Evolutionary conservation across 2,329 filamentous ascomycete genomes (phyloP).

Genomic region (Neophaeococcomyces mojaviensis): DNA sequence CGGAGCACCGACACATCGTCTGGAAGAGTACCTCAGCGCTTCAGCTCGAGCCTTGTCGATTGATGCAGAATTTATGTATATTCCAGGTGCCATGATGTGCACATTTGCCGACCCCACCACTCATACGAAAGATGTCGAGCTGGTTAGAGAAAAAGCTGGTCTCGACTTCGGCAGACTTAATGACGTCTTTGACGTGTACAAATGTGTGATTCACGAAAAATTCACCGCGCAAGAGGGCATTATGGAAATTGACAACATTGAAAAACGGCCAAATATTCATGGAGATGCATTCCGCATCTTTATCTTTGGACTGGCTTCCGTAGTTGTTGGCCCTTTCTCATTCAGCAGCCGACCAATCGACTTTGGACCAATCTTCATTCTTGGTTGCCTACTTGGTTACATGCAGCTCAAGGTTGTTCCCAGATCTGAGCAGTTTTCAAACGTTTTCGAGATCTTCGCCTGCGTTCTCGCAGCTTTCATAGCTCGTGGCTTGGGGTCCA

Average conservation of each 20-base stretch:
- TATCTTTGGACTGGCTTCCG: conserved; percentile 69
- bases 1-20: conserved; percentile 12
- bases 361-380: conserved; percentile 65
- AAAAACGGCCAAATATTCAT: conserved; percentile 50
- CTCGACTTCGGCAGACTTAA: conserved; percentile 23
- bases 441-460: conserved; percentile 58
- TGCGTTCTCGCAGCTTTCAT: conserved; percentile 61
- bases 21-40: conserved; percentile 10
- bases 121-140: conserved; percentile 9
- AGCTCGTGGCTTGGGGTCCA: conserved; percentile 61
- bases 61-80: conserved; percentile 11
- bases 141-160: conserved; percentile 5
- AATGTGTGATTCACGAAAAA: conserved; percentile 41
- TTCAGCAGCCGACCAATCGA: conserved; percentile 72
- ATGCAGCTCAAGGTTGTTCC: conserved; percentile 70
- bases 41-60: conserved; percentile 8
- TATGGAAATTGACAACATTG: conserved; percentile 45
- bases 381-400: conserved; percentile 66
- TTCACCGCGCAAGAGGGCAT: conserved; percentile 40
- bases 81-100: conserved; percentile 14
- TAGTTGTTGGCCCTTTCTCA: conserved; percentile 69
- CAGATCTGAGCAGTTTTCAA: conserved; percentile 59
- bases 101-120: conserved; percentile 12
- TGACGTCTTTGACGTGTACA: conserved; percentile 42
- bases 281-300: conserved; percentile 49